Evolutionary conservation across 108 stramenopile genomes (phyloP), one percentile per base, ranked within the genome.

Genomic region (Ochromonas danica): DNA sequence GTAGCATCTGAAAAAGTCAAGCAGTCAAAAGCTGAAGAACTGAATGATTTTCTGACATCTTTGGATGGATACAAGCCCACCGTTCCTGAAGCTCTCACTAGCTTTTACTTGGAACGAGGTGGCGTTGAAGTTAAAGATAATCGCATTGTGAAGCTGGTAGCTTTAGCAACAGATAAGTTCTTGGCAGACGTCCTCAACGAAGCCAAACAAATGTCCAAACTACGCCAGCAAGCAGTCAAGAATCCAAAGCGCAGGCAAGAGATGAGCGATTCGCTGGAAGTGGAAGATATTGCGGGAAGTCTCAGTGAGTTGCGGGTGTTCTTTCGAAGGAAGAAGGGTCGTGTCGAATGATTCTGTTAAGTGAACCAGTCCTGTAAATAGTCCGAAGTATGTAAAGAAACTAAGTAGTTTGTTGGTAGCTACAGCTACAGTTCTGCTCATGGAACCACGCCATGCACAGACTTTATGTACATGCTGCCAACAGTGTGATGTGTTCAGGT

Each of bases 31-130:
- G n/a, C n/a, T n/a, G n/a, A n/a, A n/a, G n/a, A n/a, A n/a, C n/a
- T n/a, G n/a, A n/a, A n/a, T n/a, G 45, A 67, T 28, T 67, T 31
- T 67, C 17, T 67, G 6, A 6, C 3, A 67, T 3, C 63, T 67
- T 67, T 67, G 31, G 63, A 67, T 10, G 31, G 35, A 31, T 67
- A 67, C 25, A 67, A 67, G 3, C 63, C 63, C 3, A 67, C 63
- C 10, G 6, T 67, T 10, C 63, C 63, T 36, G 63, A 67, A 67
- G 35, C 27, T 36, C 6, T 67, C 6, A 31, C 63, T 6, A 67
- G 31, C 3, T 67, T 14, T 67, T 67, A 67, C 35, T 35, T 67
- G 63, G 63, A 67, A 25, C 17, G 31, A 35, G 63, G 14, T 28
- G 63, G 63, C 3, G 27, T 67, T 67, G 6, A 3, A 31, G 31